A percentile compares a stretch with the other conserved stretches of the same genome.
phyloP scores from a whole-genome alignment of 2,329 filamentous ascomycete species.

The Proliferodiscus dingleyae region DNA sequence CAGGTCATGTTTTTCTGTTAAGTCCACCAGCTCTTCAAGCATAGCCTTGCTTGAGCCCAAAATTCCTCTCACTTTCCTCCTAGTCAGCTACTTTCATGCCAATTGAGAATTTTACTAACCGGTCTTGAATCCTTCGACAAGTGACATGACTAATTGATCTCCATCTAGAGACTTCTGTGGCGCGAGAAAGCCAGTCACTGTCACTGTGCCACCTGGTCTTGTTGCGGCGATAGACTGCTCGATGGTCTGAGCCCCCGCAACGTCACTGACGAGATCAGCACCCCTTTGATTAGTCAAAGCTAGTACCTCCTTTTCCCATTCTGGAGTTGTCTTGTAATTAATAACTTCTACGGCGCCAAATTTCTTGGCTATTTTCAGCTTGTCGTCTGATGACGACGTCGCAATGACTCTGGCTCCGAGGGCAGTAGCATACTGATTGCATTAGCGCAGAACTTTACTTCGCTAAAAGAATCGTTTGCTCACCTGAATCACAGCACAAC shows the following conservation, averaged over 20 bases:
- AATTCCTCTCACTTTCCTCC: constrained; percentile 60
- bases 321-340: constrained; percentile 39
- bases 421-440: constrained; percentile 34
- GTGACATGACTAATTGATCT: constrained; percentile 31
- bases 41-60: constrained; percentile 71
- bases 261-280: constrained; percentile 59
- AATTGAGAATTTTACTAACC: constrained; percentile 68
- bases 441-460: background rate
- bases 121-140: constrained; percentile 65
- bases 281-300: constrained; percentile 46
- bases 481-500: constrained; percentile 33
- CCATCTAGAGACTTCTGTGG: constrained; percentile 22
- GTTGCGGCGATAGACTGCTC: constrained; percentile 45
- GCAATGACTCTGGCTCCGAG: constrained; percentile 33
- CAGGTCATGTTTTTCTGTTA: constrained; percentile 68
- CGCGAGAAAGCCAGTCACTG: constrained; percentile 39
- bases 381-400: constrained; percentile 15
- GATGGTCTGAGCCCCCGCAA: constrained; percentile 61
- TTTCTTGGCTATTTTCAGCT: constrained; percentile 11
- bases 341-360: constrained; percentile 16
- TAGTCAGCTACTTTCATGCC: constrained; percentile 54
- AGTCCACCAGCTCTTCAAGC: constrained; percentile 66
- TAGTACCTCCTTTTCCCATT: constrained; percentile 56
- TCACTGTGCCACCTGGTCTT: constrained; percentile 41
- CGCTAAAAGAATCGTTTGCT: background rate